phyloP scores from a whole-genome alignment of 345 rosid species.

The Eucalyptus sideroxylon region DNA sequence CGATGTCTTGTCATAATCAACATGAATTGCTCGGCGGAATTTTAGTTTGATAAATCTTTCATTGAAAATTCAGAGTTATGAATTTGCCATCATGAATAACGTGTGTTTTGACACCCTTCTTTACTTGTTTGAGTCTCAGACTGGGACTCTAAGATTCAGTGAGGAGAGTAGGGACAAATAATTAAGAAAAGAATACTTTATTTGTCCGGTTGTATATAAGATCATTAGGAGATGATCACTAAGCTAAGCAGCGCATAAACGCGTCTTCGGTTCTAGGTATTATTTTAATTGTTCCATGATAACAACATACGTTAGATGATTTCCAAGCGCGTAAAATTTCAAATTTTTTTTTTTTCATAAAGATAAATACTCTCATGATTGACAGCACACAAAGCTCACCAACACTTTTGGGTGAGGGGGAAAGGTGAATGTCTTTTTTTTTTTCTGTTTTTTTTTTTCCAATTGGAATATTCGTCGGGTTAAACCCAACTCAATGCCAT shows the following conservation, averaged over 20 bases:
- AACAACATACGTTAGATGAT: no score
- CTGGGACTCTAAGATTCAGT: not conserved
- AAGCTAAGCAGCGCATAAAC: not conserved
- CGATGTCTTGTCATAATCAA: not conserved
- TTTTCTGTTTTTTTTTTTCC: not conserved
- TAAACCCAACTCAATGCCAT: not conserved
- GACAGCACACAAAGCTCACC: not conserved
- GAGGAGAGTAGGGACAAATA: not conserved
- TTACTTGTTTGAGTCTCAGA: not conserved
- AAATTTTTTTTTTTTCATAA: not conserved
- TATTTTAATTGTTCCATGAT: not conserved
- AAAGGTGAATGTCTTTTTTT: not conserved
- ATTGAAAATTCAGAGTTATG: fast-evolving
- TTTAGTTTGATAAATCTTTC: fast-evolving
- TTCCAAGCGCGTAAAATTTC: fast-evolving
- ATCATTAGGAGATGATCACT: not conserved
- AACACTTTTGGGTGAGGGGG: not conserved
- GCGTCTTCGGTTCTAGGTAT: not conserved
- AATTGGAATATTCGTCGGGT: not conserved
- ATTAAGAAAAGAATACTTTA: not conserved
- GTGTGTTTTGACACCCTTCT: not conserved
- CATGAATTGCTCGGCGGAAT: fast-evolving
- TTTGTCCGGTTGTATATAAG: fast-evolving
- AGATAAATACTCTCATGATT: not conserved
- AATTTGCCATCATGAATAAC: fast-evolving